phyloP scores from a whole-genome alignment of 768 basidiomycete genomes.

The Russula olivacea region DNA sequence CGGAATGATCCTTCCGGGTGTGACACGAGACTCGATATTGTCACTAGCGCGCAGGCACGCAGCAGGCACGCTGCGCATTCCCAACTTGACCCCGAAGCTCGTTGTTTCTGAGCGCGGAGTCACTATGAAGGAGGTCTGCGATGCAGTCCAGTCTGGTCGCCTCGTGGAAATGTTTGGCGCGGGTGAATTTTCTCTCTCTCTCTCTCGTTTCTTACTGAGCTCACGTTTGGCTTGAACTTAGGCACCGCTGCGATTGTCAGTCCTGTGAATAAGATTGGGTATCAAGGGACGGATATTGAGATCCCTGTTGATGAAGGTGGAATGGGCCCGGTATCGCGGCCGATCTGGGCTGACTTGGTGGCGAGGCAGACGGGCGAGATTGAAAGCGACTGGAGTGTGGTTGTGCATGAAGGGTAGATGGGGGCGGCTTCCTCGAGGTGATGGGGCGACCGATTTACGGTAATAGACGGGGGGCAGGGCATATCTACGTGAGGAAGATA shows the following conservation, averaged over 20 bases:
- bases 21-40: conserved; percentile 39
- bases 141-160: conserved; percentile 28
- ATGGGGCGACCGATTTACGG: background rate
- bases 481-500: background rate
- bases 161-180: conserved; percentile 35
- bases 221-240: background rate
- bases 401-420: conserved; percentile 25
- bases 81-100: conserved; percentile 28
- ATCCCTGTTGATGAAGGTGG: conserved; percentile 39
- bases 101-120: conserved; percentile 31
- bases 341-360: conserved; percentile 35
- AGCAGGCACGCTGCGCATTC: conserved; percentile 27
- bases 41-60: conserved; percentile 35
- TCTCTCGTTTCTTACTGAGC: background rate
- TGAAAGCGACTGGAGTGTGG: conserved; percentile 39
- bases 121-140: conserved; percentile 32
- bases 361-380: conserved; percentile 41
- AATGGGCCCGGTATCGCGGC: conserved; percentile 37
- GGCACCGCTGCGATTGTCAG: conserved; percentile 40
- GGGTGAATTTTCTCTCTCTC: background rate
- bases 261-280: conserved; percentile 38
- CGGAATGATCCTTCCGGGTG: conserved; percentile 41
- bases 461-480: background rate
- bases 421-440: background rate
- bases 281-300: conserved; percentile 36